phyloP scores from a whole-genome alignment of 1,284 basidiomycete species.

The Trametes hirsuta region DNA sequence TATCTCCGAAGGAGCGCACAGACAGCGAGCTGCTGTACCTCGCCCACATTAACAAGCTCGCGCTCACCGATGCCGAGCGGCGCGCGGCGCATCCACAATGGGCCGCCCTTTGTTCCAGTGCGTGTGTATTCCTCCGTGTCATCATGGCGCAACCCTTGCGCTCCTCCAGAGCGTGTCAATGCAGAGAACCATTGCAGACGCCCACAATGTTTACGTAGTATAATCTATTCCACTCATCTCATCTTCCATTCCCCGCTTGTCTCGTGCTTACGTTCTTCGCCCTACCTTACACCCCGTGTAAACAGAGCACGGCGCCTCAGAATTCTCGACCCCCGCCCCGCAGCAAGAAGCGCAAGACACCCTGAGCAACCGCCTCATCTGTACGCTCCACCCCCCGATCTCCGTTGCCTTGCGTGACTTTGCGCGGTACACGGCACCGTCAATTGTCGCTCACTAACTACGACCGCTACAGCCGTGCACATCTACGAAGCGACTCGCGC shows the following conservation, averaged over 20 bases:
- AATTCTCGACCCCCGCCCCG: constrained; percentile 37
- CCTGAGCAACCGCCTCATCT: constrained; percentile 63
- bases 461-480: constrained; percentile 25
- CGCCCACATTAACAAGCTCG: constrained; percentile 56
- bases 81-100: constrained; percentile 64
- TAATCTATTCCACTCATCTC: not conserved
- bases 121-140: constrained; percentile 31
- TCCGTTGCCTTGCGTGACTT: not conserved
- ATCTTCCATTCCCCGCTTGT: not conserved
- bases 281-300: not conserved
- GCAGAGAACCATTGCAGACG: not conserved
- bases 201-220: too few species aligned
- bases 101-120: constrained; percentile 64
- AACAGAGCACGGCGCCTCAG: constrained; percentile 66
- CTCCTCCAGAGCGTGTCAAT: not conserved
- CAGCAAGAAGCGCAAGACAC: constrained; percentile 46
- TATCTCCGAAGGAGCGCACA: constrained; percentile 72
- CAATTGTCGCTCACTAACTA: not conserved
- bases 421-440: constrained; percentile 17
- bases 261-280: not conserved
- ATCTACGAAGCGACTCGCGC: constrained; percentile 12
- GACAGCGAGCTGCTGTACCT: constrained; percentile 90
- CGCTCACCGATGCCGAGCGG: constrained; percentile 45
- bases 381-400: constrained; percentile 39
- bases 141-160: not conserved